Conservation (phyloP, 2,329 filamentous ascomycete species). For the Trichoderma endophyticum region DNA sequence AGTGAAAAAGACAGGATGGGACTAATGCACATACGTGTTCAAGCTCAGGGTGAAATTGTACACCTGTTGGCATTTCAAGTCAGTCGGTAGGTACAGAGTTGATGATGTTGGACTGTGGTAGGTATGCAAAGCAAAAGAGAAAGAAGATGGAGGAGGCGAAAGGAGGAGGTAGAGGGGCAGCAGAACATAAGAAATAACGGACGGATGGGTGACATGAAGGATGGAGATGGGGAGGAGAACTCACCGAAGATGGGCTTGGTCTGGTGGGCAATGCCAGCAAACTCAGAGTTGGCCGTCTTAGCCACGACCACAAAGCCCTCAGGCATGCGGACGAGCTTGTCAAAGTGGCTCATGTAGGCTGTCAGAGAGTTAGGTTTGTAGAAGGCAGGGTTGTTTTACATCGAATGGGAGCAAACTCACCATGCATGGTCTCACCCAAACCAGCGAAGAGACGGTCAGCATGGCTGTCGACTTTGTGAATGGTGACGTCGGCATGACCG, state of each 20-base stretch:
- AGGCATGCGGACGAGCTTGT: conserved; percentile 76
- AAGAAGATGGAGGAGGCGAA: neutral
- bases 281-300: conserved; percentile 62
- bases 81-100: neutral
- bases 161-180: neutral
- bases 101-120: neutral
- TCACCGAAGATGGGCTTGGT: conserved; percentile 62
- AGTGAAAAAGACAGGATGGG: neutral
- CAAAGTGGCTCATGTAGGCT: conserved; percentile 72
- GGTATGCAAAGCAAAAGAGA: neutral
- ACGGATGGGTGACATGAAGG: neutral
- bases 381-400: neutral
- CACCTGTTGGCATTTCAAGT: conserved; percentile 38
- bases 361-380: neutral
- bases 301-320: conserved; percentile 71
- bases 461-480: conserved; percentile 55
- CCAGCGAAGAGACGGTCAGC: conserved; percentile 78
- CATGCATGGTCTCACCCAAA: conserved; percentile 63
- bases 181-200: neutral
- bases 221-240: neutral
- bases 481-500: conserved; percentile 34
- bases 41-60: conserved; percentile 91
- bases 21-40: conserved; percentile 25
- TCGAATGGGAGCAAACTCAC: neutral
- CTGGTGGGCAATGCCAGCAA: conserved; percentile 73